Evolutionary conservation across 2,329 filamentous ascomycete genomes (phyloP).

Genomic region (Aspergillus sp.): DNA sequence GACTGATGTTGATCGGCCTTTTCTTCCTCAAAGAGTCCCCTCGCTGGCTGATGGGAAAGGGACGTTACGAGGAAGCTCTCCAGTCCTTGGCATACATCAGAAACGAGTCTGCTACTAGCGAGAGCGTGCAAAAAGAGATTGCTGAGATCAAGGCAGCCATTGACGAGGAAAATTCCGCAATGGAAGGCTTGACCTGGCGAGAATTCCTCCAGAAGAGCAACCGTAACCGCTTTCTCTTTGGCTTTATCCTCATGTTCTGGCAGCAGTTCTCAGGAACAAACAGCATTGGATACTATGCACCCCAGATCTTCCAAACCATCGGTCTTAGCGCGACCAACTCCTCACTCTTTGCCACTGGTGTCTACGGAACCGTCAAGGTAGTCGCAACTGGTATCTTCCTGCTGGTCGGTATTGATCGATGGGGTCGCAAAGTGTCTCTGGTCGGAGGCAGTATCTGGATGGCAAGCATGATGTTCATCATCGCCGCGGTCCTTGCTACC

Average conservation of each 20-base stretch:
- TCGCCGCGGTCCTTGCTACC: constrained; percentile 28
- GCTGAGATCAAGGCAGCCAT: constrained; percentile 38
- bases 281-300: constrained; percentile 35
- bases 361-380: constrained; percentile 36
- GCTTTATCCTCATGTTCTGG: constrained; percentile 36
- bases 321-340: constrained; percentile 28
- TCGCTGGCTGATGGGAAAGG: constrained; percentile 52
- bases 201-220: constrained; percentile 35
- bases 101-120: constrained; percentile 21
- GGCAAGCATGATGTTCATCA: constrained; percentile 36
- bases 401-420: constrained; percentile 33
- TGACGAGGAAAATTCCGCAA: constrained; percentile 35
- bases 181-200: constrained; percentile 38
- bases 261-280: constrained; percentile 39
- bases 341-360: constrained; percentile 33
- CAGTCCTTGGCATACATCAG: constrained; percentile 33
- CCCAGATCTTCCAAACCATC: constrained; percentile 33
- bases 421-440: constrained; percentile 31
- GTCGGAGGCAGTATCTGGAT: constrained; percentile 32
- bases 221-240: constrained; percentile 32
- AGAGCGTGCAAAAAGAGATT: constrained; percentile 26
- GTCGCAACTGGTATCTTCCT: constrained; percentile 33
- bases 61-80: constrained; percentile 41
- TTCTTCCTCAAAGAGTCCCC: constrained; percentile 50
- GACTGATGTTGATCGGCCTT: constrained; percentile 46